Evolutionary conservation across 2,329 filamentous ascomycete genomes (phyloP), one percentile per base, ranked within the genome.

Genomic region (Endoconidiophora laricicola): DNA sequence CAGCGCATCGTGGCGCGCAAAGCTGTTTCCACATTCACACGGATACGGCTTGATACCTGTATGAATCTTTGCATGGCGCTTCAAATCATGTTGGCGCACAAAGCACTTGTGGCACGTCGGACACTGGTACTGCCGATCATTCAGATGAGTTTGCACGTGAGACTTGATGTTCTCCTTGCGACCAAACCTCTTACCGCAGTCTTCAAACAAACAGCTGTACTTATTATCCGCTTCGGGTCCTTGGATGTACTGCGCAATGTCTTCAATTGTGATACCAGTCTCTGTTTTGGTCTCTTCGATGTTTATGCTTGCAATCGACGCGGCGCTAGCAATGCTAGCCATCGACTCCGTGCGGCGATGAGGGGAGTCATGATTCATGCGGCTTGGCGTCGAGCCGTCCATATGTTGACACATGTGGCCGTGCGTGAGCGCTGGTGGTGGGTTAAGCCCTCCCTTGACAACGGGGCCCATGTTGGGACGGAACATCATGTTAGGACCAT

Each of bases 111-210:
- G 74, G 69, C 91, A 98, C 50, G 84, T 81, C 43, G 90, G 87
- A 66, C 91, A 98, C 64, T 86, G 82, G 67, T 86, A 98, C 62
- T 95, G 91, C 44, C 91, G 78, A 63, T 98, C 91, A 59, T 93
- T 91, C 56, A 98, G 80, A 65, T 98, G 91, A 3, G 91, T 98
- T 66, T 98, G 91, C 12, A 98, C 86, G 63, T 98, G 91, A 0
- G 88, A 94, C 63, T 94, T 94, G 70, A 96, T 95, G 66, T 98
- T 96, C 65, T 98, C 91, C 64, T 95, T 94, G 58, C 91, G 79
- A n/a, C 88, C 90, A 61, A 98, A 96, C 48, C 80, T 78, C 65
- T 94, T 94, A 57, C 80, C 76, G 65, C 91, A 98, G 24, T 79
- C 80, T 6, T 86, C 72, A 52, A 69, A 88, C n/a, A 77, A 65